Percentiles rank a stretch among this genome's conserved stretches.
These are phyloP conservation scores for Blastobotrys illinoisensis DNA, from an alignment of 1,139 yeast genomes.

Conservation along the genomic window DNA sequence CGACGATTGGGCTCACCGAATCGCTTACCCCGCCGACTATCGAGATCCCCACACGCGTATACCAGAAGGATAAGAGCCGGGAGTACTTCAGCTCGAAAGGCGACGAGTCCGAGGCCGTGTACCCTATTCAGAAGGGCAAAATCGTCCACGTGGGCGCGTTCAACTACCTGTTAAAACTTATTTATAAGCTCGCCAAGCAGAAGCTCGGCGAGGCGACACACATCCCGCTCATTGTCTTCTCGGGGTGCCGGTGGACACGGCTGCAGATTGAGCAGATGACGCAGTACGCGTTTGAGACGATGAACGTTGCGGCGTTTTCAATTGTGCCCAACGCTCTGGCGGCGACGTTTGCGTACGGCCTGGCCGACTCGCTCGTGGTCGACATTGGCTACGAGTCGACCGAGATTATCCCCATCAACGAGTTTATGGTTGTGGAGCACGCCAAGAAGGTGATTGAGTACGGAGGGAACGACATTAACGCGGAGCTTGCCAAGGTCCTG, in stretches of 20 bases:
- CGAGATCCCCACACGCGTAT: slow-evolving; percentile 72
- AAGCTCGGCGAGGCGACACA: slow-evolving; percentile 14
- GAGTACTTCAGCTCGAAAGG: slow-evolving; percentile 37
- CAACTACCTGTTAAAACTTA: slow-evolving; percentile 56
- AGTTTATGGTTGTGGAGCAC: slow-evolving; percentile 54
- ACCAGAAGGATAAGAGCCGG: slow-evolving; percentile 37
- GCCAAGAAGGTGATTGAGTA: slow-evolving; percentile 46
- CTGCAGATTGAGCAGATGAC: slow-evolving; percentile 62
- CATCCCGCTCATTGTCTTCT: slow-evolving; percentile 54
- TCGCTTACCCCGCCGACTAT: slow-evolving; percentile 71
- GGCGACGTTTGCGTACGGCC: slow-evolving; percentile 66
- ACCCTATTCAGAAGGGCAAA: slow-evolving; percentile 59
- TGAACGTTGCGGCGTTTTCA: slow-evolving; percentile 70
- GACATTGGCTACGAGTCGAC: slow-evolving; percentile 75
- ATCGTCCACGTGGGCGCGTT: slow-evolving; percentile 68
- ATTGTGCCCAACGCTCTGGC: slow-evolving; percentile 66
- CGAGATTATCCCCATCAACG: slow-evolving; percentile 74
- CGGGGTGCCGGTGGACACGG: slow-evolving; percentile 67
- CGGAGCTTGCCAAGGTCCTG: slow-evolving; percentile 44
- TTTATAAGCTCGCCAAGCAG: slow-evolving; percentile 43
- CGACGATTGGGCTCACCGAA: slow-evolving; percentile 78
- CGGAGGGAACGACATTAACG: slow-evolving; percentile 66
- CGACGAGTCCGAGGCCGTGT: slow-evolving; percentile 42
- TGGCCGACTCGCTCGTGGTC: slow-evolving; percentile 59
- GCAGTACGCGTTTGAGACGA: slow-evolving; percentile 66